Evolutionary conservation across 129 eudicot species (phyloP).

Genomic region (Calendula officinalis): DNA sequence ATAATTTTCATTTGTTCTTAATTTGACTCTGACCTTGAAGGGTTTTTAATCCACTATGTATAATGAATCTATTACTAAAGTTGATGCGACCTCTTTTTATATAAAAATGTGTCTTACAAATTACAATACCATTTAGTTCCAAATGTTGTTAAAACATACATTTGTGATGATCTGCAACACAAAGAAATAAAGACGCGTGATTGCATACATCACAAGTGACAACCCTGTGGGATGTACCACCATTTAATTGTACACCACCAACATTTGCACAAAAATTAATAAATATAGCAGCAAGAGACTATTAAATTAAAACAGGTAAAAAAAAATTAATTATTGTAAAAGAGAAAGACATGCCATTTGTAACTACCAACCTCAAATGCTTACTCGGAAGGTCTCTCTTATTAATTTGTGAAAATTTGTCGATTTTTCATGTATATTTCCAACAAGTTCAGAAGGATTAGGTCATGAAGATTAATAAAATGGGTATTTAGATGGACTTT

Average conservation of each 20-base stretch:
- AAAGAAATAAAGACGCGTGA: constrained; percentile 91
- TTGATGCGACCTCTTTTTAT: too few relatives aligned
- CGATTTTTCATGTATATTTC: constrained; percentile 89
- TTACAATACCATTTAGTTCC: too few relatives aligned
- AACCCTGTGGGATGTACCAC: constrained; percentile 99
- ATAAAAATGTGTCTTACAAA: too few relatives aligned
- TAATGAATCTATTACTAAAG: too few relatives aligned
- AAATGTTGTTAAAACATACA: constrained; percentile 43
- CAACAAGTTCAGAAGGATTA: constrained; percentile 82
- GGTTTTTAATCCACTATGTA: too few relatives aligned
- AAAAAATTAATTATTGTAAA: constrained; percentile 63
- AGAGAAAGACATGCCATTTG: too few relatives aligned
- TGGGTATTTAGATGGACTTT: constrained; percentile 4
- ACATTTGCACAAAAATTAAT: neutral
- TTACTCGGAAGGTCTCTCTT: constrained; percentile 94
- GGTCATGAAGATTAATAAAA: constrained; percentile 45
- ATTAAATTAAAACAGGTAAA: neutral
- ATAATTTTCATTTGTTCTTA: too few relatives aligned
- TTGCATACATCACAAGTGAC: constrained; percentile 98
- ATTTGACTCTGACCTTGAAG: too few relatives aligned
- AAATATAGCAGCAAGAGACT: neutral
- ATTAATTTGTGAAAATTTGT: constrained; percentile 83
- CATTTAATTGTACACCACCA: constrained; percentile 1
- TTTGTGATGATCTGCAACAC: constrained; percentile 97
- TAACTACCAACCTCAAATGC: too few relatives aligned